Evolutionary conservation across 495 filamentous ascomycete species (phyloP), one percentile per base, ranked within the genome.

Genomic region (Aspergillus funiculosus): DNA sequence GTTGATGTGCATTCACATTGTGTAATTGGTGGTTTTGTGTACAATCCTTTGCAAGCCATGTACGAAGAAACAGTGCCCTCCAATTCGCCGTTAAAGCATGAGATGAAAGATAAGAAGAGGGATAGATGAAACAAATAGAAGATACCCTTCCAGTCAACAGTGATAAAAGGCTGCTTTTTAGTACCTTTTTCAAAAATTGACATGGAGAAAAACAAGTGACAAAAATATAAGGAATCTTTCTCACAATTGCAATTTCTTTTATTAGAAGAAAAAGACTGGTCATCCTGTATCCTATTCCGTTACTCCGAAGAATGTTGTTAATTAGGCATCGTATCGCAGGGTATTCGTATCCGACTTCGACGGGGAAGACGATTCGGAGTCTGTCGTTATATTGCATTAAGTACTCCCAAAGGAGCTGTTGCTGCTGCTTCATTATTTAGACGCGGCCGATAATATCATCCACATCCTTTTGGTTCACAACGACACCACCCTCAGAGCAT

Each of bases 401-500:
- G n/a, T n/a, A n/a, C n/a, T n/a, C n/a, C n/a, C n/a, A n/a, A n/a
- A n/a, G n/a, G n/a, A n/a, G n/a, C n/a, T n/a, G n/a, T n/a, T n/a
- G n/a, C n/a, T n/a, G n/a, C n/a, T n/a, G n/a, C n/a, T 63, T 63
- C 19, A 52, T 15, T 9, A 20, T 20, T 45, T 9, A 45, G 21
- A 40, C 67, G 49, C 74, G 77, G 20, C 76, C 80, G 71, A 94
- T 75, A 43, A 90, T 86, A 39, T 73, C 75, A 56, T 94, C 82
- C 55, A 96, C 91, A 61, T 96, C 89, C 30, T 80, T 80, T 66
- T 95, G 78, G 53, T 87, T 84, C 37, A 98, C 85, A 17, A 96
- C 88, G n/a, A 91, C 86, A 20, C 92, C 91, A 19, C 75, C 80
- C 58, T 94, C 92, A 1, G 89, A 94, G 60, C 94, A 99, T 60